Evolutionary conservation across 139 green algal genomes (phyloP).

Genomic region (Chlamydomonas eustigma): DNA sequence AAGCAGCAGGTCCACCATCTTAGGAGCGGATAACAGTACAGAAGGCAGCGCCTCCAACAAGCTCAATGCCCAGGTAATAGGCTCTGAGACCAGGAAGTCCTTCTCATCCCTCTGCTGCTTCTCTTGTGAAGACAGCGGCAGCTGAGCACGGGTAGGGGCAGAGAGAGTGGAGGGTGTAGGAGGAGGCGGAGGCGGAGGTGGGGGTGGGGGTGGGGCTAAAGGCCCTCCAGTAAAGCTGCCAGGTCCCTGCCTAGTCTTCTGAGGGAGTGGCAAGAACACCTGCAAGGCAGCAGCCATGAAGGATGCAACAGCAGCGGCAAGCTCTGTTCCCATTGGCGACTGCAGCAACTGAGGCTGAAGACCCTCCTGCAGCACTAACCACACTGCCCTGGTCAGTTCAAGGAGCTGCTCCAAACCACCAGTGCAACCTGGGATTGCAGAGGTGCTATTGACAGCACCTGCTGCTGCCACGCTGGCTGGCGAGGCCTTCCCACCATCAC

Average conservation of each 20-base stretch:
- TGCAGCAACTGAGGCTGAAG: conserved; percentile 2
- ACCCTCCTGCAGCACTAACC: neutral
- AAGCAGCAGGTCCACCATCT: conserved; percentile 1
- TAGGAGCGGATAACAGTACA: neutral
- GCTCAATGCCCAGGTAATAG: neutral
- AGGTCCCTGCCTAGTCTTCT: neutral
- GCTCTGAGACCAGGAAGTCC: neutral
- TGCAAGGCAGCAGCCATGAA: conserved; percentile 2
- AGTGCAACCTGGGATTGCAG: neutral
- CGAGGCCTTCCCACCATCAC: neutral
- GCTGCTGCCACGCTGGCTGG: neutral
- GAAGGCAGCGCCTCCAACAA: neutral
- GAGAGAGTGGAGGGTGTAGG: neutral
- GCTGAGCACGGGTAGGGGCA: neutral
- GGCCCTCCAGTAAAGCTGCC: neutral
- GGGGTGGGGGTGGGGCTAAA: too few relatives aligned
- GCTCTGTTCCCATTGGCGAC: neutral
- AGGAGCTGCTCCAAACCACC: neutral
- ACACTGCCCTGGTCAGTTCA: neutral
- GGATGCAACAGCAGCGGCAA: neutral
- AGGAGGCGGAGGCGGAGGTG: neutral
- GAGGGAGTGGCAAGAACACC: neutral
- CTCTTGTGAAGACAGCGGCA: neutral
- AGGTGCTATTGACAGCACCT: too few relatives aligned
- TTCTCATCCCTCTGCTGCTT: neutral